Base-by-base conservation (phyloP, 2,329 filamentous ascomycete genomes). In the Colletotrichum falcatum region DNA sequence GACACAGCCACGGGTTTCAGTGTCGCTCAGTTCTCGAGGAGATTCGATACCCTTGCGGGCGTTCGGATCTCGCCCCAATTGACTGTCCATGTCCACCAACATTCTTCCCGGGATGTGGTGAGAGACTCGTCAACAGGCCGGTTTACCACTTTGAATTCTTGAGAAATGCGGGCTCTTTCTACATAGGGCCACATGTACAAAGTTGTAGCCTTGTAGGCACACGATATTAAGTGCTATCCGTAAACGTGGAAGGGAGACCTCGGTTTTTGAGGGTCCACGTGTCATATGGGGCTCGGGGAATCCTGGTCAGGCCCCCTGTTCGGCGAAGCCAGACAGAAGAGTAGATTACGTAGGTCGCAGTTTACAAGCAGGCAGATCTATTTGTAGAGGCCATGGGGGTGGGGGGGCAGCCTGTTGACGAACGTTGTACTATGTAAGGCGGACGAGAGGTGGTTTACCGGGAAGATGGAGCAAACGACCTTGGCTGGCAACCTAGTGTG, bases 241-340 rank as follows among this genome's bases (percentile, higher is more conserved):
- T n/a, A 44, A 33, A 26, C 14, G 14, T 12, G 14, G 30, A 26
- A 37, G 42, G 55, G 54, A 37, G 44, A 53, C 56, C 33, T 62
- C 56, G 58, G 58, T 42, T 6, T 6, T 70, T 53, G 35, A 33
- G 23, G 55, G 44, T 44, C 35, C 64, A 71, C 68, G 64, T 71
- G 68, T 39, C 6, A 33, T 20, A 39, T n/a, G 64, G 37, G 67
- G 67, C 35, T 49, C 44, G 35, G 58, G 64, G 56, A 58, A 53
- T 44, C 66, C 66, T 37, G 49, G 35, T 18, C 18, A 18, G 35
- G 16, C 18, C 20, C 54, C 35, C 39, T 63, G 35, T 26, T 62
- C 46, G 53, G 65, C 63, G 58, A 63, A 37, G 35, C 44, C 26
- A 70, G 26, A 44, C 63, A 42, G 39, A 18, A 42, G 6, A 20